These are phyloP conservation scores for Mortierella sp. DNA, from an alignment of 371 early-diverging fungal genomes.

Conservation along the genomic window DNA sequence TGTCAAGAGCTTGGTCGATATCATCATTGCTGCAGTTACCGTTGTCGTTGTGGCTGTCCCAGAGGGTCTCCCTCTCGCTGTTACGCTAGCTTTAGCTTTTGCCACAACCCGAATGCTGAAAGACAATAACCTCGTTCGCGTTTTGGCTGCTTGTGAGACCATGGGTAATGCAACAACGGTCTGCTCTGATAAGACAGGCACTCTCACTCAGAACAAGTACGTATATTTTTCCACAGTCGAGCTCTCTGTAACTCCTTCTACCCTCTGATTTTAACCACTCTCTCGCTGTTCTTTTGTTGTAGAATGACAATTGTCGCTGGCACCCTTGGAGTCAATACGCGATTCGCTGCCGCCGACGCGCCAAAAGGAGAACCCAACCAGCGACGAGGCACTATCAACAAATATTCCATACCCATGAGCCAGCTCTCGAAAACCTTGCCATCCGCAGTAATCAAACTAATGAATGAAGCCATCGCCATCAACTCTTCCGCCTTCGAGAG, in stretches of 20 bases:
- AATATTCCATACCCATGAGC: constrained; percentile 59
- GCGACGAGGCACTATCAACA: constrained; percentile 52
- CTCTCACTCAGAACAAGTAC: constrained; percentile 83
- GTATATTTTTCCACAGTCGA: constrained; percentile 38
- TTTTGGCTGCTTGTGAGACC: constrained; percentile 92
- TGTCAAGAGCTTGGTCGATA: constrained; percentile 64
- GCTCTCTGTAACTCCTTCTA: constrained; percentile 27
- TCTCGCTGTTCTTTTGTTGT: neutral
- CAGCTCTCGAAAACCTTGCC: constrained; percentile 63
- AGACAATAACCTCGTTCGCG: constrained; percentile 92
- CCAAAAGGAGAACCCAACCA: constrained; percentile 40
- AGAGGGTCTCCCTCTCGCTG: constrained; percentile 86
- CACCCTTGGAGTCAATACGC: constrained; percentile 61
- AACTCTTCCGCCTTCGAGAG: constrained; percentile 90
- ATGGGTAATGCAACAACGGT: constrained; percentile 95
- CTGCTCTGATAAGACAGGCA: constrained; percentile 94
- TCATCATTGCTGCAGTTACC: constrained; percentile 78
- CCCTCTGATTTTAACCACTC: neutral
- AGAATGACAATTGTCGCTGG: constrained; percentile 89
- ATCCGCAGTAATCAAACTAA: constrained; percentile 53
- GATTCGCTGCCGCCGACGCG: constrained; percentile 51
- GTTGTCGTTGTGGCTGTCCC: constrained; percentile 86
- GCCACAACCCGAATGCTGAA: constrained; percentile 89
- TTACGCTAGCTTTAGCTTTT: constrained; percentile 82
- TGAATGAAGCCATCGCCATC: constrained; percentile 77